Conservation (phyloP, 805 yeast species). For the Wickerhamomyces ciferrii region DNA sequence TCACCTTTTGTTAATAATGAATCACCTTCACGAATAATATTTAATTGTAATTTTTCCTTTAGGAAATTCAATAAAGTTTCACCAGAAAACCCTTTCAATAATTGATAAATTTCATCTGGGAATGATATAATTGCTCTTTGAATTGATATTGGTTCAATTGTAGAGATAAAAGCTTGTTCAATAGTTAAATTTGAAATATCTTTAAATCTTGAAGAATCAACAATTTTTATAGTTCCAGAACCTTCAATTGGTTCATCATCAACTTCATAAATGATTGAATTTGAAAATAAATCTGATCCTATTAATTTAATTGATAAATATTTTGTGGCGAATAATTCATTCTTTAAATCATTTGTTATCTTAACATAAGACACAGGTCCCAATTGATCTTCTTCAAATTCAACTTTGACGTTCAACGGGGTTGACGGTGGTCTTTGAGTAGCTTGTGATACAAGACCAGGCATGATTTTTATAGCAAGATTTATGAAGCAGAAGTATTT, state of each 20-base stretch:
- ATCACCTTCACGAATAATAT: constrained; percentile 16
- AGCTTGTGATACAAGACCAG: neutral
- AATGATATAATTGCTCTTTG: constrained; percentile 17
- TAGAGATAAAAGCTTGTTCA: constrained; percentile 11
- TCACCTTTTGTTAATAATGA: constrained; percentile 26
- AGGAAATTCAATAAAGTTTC: constrained; percentile 8
- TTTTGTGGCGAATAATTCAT: neutral
- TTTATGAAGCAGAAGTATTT: too few species aligned
- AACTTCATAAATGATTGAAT: constrained; percentile 7
- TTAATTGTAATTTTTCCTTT: constrained; percentile 4
- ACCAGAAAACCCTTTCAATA: constrained; percentile 14
- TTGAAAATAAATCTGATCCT: constrained; percentile 6
- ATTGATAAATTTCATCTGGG: constrained; percentile 11
- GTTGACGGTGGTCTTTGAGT: neutral
- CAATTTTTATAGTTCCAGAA: constrained; percentile 1
- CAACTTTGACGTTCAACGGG: neutral
- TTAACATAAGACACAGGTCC: neutral
- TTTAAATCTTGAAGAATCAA: constrained; percentile 9
- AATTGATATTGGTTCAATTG: constrained; percentile 10
- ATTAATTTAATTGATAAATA: constrained; percentile 15
- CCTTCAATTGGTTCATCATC: constrained; percentile 5
- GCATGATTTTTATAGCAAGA: too few species aligned
- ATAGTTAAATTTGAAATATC: constrained; percentile 12
- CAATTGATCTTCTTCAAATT: neutral
- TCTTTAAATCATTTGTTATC: constrained; percentile 3